Conservation (phyloP, 768 basidiomycete species). For the Xerocomus brunneocitrinus region DNA sequence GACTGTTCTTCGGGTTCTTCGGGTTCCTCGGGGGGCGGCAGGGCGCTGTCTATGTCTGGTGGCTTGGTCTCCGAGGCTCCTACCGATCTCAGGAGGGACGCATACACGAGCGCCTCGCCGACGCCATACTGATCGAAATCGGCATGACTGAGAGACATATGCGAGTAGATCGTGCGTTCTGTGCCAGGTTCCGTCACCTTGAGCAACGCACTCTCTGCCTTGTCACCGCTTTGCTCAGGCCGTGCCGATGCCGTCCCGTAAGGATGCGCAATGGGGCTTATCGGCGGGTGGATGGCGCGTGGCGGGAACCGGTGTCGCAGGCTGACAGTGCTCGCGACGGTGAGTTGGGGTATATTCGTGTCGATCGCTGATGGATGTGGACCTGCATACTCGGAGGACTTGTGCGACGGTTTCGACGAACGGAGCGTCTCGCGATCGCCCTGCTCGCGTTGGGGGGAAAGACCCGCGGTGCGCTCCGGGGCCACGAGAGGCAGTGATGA, state of each 20-base stretch:
- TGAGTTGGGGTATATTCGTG: constrained; percentile 11
- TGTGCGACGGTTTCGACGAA: constrained; percentile 17
- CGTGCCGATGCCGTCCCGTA: constrained; percentile 11
- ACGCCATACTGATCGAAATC: constrained; percentile 52
- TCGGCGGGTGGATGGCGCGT: constrained; percentile 18
- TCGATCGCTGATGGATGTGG: constrained; percentile 37
- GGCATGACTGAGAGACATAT: constrained; percentile 25
- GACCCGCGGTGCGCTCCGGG: constrained; percentile 23
- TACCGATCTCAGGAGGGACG: constrained; percentile 21
- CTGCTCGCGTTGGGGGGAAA: constrained; percentile 25
- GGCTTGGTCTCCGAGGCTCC: not conserved
- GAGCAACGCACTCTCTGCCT: not conserved
- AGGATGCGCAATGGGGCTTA: constrained; percentile 29
- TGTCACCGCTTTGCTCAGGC: not conserved
- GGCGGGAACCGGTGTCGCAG: constrained; percentile 37
- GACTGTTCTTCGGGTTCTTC: constrained; percentile 1
- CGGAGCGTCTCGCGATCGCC: not conserved
- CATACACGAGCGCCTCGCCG: constrained; percentile 57
- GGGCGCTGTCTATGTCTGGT: not conserved
- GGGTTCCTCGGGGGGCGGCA: not conserved
- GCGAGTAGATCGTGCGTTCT: constrained; percentile 4
- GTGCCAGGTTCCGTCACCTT: not conserved
- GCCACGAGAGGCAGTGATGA: constrained; percentile 32
- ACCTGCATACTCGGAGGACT: constrained; percentile 36
- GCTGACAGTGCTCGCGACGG: constrained; percentile 27